Conservation (phyloP, 805 yeast genomes). For the Helenozyma baotianmanensis region DNA sequence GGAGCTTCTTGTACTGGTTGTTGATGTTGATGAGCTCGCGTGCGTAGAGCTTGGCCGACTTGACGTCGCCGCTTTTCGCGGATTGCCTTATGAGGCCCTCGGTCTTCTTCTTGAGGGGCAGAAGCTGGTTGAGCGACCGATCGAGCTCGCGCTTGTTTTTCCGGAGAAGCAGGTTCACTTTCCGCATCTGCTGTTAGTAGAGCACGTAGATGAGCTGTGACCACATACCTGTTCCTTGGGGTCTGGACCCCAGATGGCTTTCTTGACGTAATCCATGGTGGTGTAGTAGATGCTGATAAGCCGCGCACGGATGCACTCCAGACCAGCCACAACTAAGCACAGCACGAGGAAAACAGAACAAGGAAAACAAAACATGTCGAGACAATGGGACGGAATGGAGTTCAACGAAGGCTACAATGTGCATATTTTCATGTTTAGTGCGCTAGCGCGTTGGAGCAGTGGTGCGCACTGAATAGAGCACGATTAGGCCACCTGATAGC, state of each 20-base stretch:
- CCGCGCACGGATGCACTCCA: too few species aligned
- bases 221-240: constrained; percentile 75
- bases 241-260: constrained; percentile 94
- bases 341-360: too few species aligned
- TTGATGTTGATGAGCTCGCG: constrained; percentile 70
- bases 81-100: constrained; percentile 68
- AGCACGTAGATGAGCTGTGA: background rate
- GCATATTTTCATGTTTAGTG: too few species aligned
- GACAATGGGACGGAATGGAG: too few species aligned
- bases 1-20: constrained; percentile 69
- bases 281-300: too few species aligned
- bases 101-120: constrained; percentile 65
- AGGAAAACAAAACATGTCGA: too few species aligned
- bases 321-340: too few species aligned
- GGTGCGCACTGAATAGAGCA: too few species aligned
- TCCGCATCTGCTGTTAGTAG: constrained; percentile 45
- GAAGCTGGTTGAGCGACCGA: constrained; percentile 61
- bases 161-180: constrained; percentile 73
- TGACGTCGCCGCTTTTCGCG: constrained; percentile 71
- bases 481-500: too few species aligned
- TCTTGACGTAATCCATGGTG: constrained; percentile 76
- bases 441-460: too few species aligned
- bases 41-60: constrained; percentile 75
- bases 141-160: constrained; percentile 84
- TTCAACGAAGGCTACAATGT: too few species aligned